These are phyloP conservation scores for Mrakia gelida DNA, from an alignment of 768 basidiomycete genomes.

Conservation along the genomic window DNA sequence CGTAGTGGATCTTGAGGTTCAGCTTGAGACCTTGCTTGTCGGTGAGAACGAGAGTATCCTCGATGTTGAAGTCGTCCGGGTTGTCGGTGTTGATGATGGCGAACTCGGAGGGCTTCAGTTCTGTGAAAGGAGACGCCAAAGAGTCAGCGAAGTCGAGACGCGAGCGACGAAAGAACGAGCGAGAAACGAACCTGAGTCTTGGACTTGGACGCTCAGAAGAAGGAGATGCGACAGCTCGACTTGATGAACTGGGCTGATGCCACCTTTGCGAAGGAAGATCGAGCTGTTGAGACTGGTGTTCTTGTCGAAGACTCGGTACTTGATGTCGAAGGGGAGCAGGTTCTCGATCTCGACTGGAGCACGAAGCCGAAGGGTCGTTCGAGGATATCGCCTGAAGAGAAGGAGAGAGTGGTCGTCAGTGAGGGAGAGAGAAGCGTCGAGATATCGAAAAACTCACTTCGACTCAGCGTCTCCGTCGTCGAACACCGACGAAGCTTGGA, in stretches of 20 bases:
- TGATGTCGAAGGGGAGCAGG: slow-evolving; percentile 83
- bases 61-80: slow-evolving; percentile 80
- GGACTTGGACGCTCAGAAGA: slow-evolving; percentile 75
- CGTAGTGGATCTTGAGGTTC: slow-evolving; percentile 78
- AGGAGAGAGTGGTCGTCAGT: background rate
- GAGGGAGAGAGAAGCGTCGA: background rate
- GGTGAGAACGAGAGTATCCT: slow-evolving; percentile 63
- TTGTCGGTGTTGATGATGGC: slow-evolving; percentile 94
- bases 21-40: slow-evolving; percentile 73
- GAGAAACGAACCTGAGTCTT: slow-evolving; percentile 74
- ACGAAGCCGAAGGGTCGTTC: slow-evolving; percentile 75
- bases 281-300: slow-evolving; percentile 89
- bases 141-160: slow-evolving; percentile 22
- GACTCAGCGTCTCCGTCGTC: slow-evolving; percentile 56
- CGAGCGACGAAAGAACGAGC: background rate
- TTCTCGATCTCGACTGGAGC: slow-evolving; percentile 96
- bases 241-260: slow-evolving; percentile 92
- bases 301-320: slow-evolving; percentile 97
- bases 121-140: slow-evolving; percentile 46
- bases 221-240: slow-evolving; percentile 87
- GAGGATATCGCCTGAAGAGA: slow-evolving; percentile 66
- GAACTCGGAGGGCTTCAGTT: slow-evolving; percentile 89
- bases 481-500: slow-evolving; percentile 84
- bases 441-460: slow-evolving; percentile 49
- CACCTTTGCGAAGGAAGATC: slow-evolving; percentile 87